These are phyloP conservation scores for Diaporthe citriasiana DNA, from an alignment of 2,329 filamentous ascomycete species.

Conservation along the genomic window DNA sequence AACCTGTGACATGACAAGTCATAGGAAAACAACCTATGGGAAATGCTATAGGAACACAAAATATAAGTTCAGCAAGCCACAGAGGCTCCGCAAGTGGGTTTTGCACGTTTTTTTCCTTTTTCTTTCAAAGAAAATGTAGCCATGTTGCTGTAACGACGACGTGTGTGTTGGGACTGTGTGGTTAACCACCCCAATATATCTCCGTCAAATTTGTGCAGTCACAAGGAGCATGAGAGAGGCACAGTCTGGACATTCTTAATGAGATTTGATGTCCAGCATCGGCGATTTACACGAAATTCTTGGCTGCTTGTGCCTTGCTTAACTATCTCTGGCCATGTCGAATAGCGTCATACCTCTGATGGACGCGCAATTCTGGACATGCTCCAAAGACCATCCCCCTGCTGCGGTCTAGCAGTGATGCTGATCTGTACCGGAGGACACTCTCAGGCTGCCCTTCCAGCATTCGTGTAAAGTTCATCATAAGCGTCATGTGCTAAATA, in stretches of 20 bases:
- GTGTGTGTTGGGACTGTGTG: neutral
- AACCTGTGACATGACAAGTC: neutral
- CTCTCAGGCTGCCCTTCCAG: conserved; percentile 12
- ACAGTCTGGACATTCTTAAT: neutral
- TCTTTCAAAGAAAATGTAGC: neutral
- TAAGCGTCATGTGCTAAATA: conserved; percentile 39
- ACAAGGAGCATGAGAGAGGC: neutral
- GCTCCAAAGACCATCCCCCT: neutral
- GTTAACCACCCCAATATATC: neutral
- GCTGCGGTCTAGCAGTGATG: neutral
- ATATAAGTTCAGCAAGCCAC: neutral
- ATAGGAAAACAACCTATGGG: neutral
- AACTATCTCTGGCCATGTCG: neutral
- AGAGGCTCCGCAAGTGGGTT: neutral
- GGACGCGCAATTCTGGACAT: neutral
- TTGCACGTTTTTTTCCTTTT: too few relatives aligned
- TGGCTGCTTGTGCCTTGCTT: conserved; percentile 12
- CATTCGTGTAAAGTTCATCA: conserved; percentile 24
- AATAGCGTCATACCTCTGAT: neutral
- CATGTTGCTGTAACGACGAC: neutral
- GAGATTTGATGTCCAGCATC: conserved; percentile 27
- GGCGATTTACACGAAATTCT: conserved; percentile 4
- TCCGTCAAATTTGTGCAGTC: neutral
- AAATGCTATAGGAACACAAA: neutral
- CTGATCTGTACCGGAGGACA: neutral